Percentiles rank a stretch among this genome's conserved stretches.
Evolutionary conservation across 108 stramenopile species (phyloP).

Genomic region (Epipyxis sp.): DNA sequence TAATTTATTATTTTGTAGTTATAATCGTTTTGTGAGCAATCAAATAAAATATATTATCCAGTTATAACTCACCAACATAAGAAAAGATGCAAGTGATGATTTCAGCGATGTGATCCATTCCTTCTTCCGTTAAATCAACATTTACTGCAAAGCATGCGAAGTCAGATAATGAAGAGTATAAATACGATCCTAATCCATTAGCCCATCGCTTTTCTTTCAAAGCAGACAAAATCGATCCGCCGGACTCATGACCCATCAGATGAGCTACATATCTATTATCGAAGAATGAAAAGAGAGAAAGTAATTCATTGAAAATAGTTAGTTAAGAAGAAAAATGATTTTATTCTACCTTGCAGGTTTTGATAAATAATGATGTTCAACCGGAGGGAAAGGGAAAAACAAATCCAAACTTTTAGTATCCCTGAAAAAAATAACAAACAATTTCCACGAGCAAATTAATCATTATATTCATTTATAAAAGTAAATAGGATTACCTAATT

Average conservation of each 20-base stretch:
- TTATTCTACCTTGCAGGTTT: conserved; percentile 9
- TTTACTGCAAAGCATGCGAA: conserved; percentile 67
- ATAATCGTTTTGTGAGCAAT: too few relatives aligned
- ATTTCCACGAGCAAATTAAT: too few relatives aligned
- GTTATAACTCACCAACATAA: too few relatives aligned
- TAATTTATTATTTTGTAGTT: too few relatives aligned
- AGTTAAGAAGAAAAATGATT: conserved; percentile 38
- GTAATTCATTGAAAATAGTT: conserved; percentile 34
- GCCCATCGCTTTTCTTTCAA: conserved; percentile 67
- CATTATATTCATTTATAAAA: too few relatives aligned
- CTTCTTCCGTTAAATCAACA: conserved; percentile 71
- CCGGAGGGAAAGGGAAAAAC: conserved; percentile 13
- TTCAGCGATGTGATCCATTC: conserved; percentile 62
- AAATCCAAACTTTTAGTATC: not conserved
- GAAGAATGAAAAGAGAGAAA: conserved; percentile 51
- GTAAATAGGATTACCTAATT: conserved; percentile 32
- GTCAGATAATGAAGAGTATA: conserved; percentile 64
- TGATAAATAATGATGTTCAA: not conserved
- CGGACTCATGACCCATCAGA: conserved; percentile 73
- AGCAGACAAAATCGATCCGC: conserved; percentile 61
- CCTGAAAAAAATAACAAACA: too few relatives aligned
- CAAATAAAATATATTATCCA: too few relatives aligned
- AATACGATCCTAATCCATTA: conserved; percentile 61
- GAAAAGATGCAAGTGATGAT: conserved; percentile 69
- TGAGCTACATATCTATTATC: conserved; percentile 67